Conservation (phyloP, 2,329 filamentous ascomycete species). For the Cladosporium sp. region DNA sequence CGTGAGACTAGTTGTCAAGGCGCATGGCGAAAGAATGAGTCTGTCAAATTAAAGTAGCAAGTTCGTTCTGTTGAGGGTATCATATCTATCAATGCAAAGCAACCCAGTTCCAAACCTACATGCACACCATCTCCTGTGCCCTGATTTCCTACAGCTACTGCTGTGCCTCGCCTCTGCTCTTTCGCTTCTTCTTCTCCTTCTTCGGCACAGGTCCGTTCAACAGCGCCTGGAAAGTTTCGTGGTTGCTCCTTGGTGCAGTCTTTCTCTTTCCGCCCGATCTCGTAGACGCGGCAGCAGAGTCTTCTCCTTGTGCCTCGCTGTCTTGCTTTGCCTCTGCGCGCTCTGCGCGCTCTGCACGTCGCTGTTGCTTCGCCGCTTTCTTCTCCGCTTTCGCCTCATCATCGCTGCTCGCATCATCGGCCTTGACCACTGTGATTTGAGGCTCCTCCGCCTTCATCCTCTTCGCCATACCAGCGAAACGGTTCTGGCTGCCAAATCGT, state of each 20-base stretch:
- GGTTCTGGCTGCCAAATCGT: constrained; percentile 33
- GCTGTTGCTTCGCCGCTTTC: constrained; percentile 23
- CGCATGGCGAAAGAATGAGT: neutral
- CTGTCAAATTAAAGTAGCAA: constrained; percentile 4
- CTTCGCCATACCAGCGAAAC: constrained; percentile 37
- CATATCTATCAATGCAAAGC: constrained; percentile 18
- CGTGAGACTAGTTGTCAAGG: neutral
- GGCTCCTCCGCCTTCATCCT: constrained; percentile 34
- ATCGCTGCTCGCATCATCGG: constrained; percentile 16
- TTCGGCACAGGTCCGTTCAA: constrained; percentile 30
- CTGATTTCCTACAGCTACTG: constrained; percentile 1
- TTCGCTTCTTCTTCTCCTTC: constrained; percentile 30
- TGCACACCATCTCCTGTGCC: neutral
- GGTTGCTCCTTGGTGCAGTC: constrained; percentile 20
- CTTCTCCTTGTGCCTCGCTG: constrained; percentile 2
- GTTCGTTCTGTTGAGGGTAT: constrained; percentile 18
- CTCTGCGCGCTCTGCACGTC: constrained; percentile 18
- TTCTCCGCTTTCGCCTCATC: constrained; percentile 21
- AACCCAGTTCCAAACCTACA: neutral
- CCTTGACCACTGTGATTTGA: constrained; percentile 18
- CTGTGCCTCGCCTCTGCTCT: constrained; percentile 21
- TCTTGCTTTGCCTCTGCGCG: constrained; percentile 14
- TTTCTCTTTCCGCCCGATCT: constrained; percentile 14
- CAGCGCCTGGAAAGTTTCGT: constrained; percentile 29
- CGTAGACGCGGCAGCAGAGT: neutral